phyloP scores from a whole-genome alignment of 495 filamentous ascomycete genomes.

The Xylaria castorea region DNA sequence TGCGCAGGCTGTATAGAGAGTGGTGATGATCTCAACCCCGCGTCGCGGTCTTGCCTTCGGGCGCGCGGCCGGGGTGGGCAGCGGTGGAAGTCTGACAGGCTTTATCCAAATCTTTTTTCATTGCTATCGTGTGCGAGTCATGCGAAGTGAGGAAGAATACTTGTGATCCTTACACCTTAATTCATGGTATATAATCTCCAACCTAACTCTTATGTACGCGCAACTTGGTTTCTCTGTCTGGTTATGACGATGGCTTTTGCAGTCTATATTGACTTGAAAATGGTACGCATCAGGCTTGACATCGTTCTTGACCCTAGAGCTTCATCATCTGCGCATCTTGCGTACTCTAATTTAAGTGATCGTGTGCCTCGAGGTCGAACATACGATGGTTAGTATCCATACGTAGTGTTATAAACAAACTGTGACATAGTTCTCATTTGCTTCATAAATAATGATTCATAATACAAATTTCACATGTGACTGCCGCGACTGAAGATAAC shows the following conservation, averaged over 20 bases:
- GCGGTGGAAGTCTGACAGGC: conserved; percentile 71
- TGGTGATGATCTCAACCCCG: conserved; percentile 70
- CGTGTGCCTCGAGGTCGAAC: no score
- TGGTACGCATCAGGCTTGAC: not conserved
- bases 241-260: no score
- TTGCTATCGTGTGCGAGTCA: conserved; percentile 51
- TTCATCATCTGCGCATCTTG: not conserved
- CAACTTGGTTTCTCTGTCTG: no score
- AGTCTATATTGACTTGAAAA: not conserved
- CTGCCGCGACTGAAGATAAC: not conserved
- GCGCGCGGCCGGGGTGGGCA: conserved; percentile 63
- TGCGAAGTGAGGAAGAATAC: conserved; percentile 51
- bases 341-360: not conserved
- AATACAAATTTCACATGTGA: not conserved
- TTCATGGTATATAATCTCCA: no score
- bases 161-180: not conserved
- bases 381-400: no score
- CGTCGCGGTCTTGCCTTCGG: conserved; percentile 58
- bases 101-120: conserved; percentile 51
- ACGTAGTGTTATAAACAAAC: not conserved
- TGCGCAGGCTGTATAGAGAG: conserved; percentile 59
- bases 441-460: not conserved
- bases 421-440: not conserved
- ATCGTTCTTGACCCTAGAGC: not conserved
- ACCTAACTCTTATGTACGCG: no score